Conservation (phyloP, 2,329 filamentous ascomycete species). For the Trichoderma breve region DNA sequence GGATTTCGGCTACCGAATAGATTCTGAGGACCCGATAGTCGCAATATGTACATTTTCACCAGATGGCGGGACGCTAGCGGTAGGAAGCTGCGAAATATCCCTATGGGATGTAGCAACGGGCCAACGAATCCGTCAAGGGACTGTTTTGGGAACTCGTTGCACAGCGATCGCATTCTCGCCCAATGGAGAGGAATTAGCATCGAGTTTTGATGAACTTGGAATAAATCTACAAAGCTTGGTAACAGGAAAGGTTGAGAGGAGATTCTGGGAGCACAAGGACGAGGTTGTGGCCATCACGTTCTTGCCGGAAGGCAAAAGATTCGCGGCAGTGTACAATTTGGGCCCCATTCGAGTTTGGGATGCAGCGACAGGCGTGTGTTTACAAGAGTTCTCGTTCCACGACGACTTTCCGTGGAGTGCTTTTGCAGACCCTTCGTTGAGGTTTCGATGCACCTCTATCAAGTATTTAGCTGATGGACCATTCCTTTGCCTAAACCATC, state of each 20-base stretch:
- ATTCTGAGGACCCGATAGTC: no score
- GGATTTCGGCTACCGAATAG: no score
- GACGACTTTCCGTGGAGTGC: no score
- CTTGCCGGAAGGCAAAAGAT: not conserved
- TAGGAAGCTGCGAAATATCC: not conserved
- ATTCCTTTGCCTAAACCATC: not conserved
- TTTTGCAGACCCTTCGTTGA: no score
- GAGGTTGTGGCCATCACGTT: not conserved
- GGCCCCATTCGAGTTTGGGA: not conserved
- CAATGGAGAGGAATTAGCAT: not conserved
- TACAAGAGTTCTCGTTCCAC: not conserved
- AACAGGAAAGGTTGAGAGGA: not conserved
- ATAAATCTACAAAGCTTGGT: not conserved
- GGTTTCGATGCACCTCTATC: not conserved
- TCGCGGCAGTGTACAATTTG: rapidly evolving
- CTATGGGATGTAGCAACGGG: not conserved
- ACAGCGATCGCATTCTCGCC: not conserved
- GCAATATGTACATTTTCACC: not conserved
- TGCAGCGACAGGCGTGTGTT: not conserved
- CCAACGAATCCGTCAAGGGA: rapidly evolving
- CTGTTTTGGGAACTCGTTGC: not conserved
- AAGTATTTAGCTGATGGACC: not conserved
- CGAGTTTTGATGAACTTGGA: not conserved
- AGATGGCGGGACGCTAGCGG: not conserved
- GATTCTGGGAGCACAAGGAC: not conserved